Base-by-base conservation (phyloP, 2,329 filamentous ascomycete species). In the Hymenoscyphus linearis region DNA sequence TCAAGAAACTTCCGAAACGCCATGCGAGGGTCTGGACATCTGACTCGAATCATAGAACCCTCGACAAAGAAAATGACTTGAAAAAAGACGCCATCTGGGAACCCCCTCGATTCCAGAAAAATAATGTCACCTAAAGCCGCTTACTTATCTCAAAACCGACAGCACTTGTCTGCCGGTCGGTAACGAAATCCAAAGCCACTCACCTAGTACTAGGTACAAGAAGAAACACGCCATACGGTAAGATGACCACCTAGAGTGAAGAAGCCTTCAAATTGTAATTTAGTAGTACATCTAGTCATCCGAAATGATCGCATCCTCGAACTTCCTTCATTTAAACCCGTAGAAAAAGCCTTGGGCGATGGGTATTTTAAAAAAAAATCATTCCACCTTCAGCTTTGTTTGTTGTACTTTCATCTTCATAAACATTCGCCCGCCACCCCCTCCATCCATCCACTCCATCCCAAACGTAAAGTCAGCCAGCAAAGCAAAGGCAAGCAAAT, bases 401-500 rank as follows among this genome's bases (percentile, higher is more conserved):
- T 37, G 13, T 27, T 61, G 27, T 44, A 52, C 64, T 59, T 64
- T 58, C 58, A 61, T 60, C n/a, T n/a, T 66, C 61, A 64, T 64
- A 64, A 67, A 63, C 63, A 59, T 64, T 59, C 52, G 55, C 57
- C 40, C 6, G 14, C 37, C 16, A n/a, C 37, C 37, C 37, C 18
- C 18, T n/a, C 37, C 37, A 40, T n/a, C 37, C 37, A n/a, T 40
- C n/a, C n/a, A n/a, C 27, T 31, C 27, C 27, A 31, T 31, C 27
- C 27, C 27, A 31, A 31, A 31, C 27, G 27, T 31, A 31, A 31
- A 31, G 27, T 7, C 27, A 31, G 27, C 27, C 4, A 31, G 27
- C 27, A 31, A 31, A n/a, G n/a, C n/a, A n/a, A n/a, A n/a, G n/a
- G n/a, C n/a, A n/a, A n/a, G n/a, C n/a, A n/a, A n/a, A n/a, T n/a